phyloP scores from a whole-genome alignment of 768 basidiomycete genomes.

The Mycena galericulata region DNA sequence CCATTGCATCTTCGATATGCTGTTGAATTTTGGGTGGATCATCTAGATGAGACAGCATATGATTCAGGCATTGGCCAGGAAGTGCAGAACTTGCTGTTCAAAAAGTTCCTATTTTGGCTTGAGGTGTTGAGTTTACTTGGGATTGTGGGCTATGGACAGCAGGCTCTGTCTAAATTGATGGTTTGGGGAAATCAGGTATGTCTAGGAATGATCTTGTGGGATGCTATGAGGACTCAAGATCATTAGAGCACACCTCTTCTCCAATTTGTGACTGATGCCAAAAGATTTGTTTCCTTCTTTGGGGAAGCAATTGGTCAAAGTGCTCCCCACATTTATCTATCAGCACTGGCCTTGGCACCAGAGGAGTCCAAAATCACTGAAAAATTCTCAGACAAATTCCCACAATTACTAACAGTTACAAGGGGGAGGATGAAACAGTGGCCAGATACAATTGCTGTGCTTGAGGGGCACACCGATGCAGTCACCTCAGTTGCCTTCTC shows the following conservation, averaged over 20 bases:
- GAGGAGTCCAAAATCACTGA: neutral
- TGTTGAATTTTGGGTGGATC: slow-evolving; percentile 46
- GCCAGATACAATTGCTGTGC: neutral
- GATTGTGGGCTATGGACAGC: neutral
- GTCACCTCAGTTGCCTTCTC: neutral
- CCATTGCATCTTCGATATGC: slow-evolving; percentile 43
- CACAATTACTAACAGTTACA: neutral
- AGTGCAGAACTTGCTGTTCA: slow-evolving; percentile 11
- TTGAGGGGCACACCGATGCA: neutral
- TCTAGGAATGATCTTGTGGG: neutral
- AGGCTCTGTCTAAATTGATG: neutral
- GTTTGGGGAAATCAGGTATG: neutral
- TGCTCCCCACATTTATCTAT: neutral
- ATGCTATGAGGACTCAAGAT: neutral
- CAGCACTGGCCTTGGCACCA: neutral
- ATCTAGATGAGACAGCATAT: slow-evolving; percentile 33
- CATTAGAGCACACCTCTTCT: slow-evolving; percentile 1
- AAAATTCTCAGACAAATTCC: neutral
- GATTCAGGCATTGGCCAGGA: slow-evolving; percentile 1
- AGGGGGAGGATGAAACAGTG: neutral
- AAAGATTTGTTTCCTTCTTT: neutral
- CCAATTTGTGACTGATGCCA: neutral
- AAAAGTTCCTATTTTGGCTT: neutral
- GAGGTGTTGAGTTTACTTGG: slow-evolving; percentile 6
- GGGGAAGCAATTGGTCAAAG: neutral